Evolutionary conservation across 148 eudicot species (phyloP).

Genomic region (Fallopia convolvulus): DNA sequence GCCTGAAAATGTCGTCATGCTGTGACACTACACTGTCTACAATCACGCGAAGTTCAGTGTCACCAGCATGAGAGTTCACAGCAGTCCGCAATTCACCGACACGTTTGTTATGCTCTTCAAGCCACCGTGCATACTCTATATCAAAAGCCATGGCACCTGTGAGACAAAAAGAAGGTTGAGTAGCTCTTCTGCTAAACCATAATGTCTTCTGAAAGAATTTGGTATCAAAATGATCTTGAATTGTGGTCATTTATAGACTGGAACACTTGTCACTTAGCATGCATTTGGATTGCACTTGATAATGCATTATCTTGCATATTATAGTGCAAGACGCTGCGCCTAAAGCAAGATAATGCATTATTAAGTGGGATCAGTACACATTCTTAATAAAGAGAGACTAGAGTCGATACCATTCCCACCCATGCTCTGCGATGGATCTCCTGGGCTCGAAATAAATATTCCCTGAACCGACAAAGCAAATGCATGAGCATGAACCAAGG

Average conservation of each 20-base stretch:
- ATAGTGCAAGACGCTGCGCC: too few species aligned
- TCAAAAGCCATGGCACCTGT: slow-evolving; percentile 91
- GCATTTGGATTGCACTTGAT: too few species aligned
- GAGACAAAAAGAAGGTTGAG: background rate
- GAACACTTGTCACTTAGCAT: background rate
- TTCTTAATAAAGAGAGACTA: background rate
- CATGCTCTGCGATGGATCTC: slow-evolving; percentile 60
- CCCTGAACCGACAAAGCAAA: slow-evolving; percentile 36
- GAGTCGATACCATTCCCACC: slow-evolving; percentile 57
- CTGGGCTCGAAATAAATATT: slow-evolving; percentile 50
- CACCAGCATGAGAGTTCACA: slow-evolving; percentile 81
- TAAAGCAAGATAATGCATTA: too few species aligned
- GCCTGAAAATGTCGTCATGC: slow-evolving; percentile 68
- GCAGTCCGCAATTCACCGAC: slow-evolving; percentile 76
- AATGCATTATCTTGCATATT: too few species aligned
- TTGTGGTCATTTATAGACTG: background rate
- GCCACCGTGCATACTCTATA: slow-evolving; percentile 84
- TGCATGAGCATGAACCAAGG: background rate
- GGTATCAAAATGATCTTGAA: background rate
- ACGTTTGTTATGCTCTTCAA: slow-evolving; percentile 69
- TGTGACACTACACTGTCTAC: slow-evolving; percentile 62
- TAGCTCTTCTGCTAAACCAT: background rate
- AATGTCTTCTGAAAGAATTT: background rate
- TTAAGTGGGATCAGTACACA: too few species aligned
- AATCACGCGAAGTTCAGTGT: slow-evolving; percentile 64